Percentiles rank a stretch among this genome's conserved stretches.
Conservation (phyloP, 75 land plant species). For the Picea sitchensis region DNA sequence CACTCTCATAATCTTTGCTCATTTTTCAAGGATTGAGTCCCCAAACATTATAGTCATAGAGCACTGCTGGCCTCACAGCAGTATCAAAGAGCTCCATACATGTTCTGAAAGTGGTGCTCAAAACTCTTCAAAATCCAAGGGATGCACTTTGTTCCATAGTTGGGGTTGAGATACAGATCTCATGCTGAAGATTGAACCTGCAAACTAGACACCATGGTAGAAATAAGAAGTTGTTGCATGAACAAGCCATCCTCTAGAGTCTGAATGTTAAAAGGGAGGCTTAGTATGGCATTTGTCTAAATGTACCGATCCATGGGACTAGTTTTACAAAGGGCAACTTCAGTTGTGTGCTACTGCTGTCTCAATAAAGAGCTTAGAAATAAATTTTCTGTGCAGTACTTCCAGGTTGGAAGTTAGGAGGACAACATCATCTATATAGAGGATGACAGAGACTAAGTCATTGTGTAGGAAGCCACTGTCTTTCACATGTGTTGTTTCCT, state of each 20-base stretch:
- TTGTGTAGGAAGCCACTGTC: background rate
- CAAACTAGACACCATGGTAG: background rate
- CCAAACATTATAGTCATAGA: background rate
- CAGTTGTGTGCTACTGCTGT: too few relatives aligned
- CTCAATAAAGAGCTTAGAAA: background rate
- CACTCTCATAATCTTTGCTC: background rate
- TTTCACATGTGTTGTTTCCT: background rate
- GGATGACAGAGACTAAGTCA: background rate
- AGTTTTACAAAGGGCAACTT: background rate
- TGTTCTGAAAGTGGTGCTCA: background rate
- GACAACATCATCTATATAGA: background rate
- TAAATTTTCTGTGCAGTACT: background rate
- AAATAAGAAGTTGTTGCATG: background rate
- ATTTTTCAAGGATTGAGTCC: background rate
- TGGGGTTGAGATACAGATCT: background rate
- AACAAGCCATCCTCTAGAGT: background rate
- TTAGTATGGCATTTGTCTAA: background rate
- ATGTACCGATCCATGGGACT: background rate
- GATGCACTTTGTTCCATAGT: background rate
- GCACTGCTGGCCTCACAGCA: background rate
- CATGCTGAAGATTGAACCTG: constrained; percentile 1
- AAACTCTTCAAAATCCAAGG: background rate
- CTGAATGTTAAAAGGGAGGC: background rate
- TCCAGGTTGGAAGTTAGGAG: background rate
- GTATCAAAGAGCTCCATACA: background rate